phyloP scores from a whole-genome alignment of 2,329 filamentous ascomycete species.

The Fusarium dimerum region DNA sequence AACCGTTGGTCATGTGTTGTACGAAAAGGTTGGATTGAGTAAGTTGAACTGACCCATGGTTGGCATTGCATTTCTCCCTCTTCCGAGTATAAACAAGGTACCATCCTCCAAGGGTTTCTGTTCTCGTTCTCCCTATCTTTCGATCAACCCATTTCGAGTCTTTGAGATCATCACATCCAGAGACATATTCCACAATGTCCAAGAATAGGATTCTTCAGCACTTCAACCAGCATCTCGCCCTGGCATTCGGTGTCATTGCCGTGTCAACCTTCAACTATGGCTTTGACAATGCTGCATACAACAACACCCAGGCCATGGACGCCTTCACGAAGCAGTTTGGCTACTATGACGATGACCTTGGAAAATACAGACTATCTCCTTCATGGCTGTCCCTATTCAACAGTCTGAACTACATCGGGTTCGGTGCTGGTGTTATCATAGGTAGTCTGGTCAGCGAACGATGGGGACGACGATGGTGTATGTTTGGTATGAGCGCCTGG shows the following conservation, averaged over 20 bases:
- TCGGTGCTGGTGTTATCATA: conserved; percentile 25
- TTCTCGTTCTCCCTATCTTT: no score
- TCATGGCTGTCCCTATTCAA: conserved; percentile 35
- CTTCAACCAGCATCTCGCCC: background rate
- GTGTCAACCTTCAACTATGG: conserved; percentile 38
- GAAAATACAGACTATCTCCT: conserved; percentile 26
- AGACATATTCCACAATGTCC: conserved; percentile 2
- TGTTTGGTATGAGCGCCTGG: conserved; percentile 36
- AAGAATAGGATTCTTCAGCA: conserved; percentile 13
- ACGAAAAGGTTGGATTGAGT: no score
- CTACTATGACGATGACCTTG: conserved; percentile 20
- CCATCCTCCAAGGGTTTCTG: no score
- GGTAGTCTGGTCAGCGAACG: conserved; percentile 17
- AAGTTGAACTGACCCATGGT: no score
- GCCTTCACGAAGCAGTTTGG: conserved; percentile 34
- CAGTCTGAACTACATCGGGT: conserved; percentile 32
- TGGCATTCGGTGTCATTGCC: conserved; percentile 26
- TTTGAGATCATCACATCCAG: background rate
- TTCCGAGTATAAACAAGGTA: no score
- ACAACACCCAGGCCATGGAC: conserved; percentile 35
- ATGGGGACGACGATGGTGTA: conserved; percentile 19
- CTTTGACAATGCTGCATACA: conserved; percentile 37
- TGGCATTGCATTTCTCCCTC: no score
- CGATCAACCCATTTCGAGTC: no score
- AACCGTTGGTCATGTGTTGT: no score